These are phyloP conservation scores for Rutstroemia sp. DNA, from an alignment of 2,329 filamentous ascomycete genomes.

Conservation along the genomic window DNA sequence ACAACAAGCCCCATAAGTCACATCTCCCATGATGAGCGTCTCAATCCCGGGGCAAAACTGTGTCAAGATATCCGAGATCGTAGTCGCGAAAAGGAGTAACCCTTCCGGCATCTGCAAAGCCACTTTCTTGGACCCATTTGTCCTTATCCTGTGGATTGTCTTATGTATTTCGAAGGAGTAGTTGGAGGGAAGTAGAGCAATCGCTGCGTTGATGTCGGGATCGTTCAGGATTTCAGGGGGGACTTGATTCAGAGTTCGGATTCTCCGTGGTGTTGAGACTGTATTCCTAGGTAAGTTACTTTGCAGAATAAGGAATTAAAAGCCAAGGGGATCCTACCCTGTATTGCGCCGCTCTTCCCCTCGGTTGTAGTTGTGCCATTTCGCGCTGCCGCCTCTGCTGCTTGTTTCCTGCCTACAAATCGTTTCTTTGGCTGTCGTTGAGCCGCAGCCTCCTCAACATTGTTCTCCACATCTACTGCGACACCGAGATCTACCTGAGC, in stretches of 20 bases:
- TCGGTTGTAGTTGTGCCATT: conserved; percentile 23
- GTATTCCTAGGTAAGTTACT: not conserved
- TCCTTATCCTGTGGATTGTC: conserved; percentile 89
- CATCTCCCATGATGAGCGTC: conserved; percentile 97
- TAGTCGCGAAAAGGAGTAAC: conserved; percentile 89
- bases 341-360: conserved; percentile 58
- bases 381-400: conserved; percentile 49
- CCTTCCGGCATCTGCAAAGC: conserved; percentile 98
- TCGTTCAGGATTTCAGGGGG: conserved; percentile 82
- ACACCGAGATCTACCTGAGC: conserved; percentile 63
- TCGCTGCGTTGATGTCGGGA: conserved; percentile 76
- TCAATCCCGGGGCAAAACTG: conserved; percentile 89
- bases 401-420: conserved; percentile 78
- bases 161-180: conserved; percentile 99
- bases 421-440: conserved; percentile 77
- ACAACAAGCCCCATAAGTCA: conserved; percentile 97
- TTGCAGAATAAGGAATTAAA: not conserved
- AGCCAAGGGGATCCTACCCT: conserved; percentile 44
- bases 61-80: conserved; percentile 91
- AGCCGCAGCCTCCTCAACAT: conserved; percentile 37
- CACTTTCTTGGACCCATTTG: conserved; percentile 69
- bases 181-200: conserved; percentile 82
- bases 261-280: conserved; percentile 66
- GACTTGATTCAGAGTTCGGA: conserved; percentile 82
- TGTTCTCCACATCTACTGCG: conserved; percentile 56